Conservation (phyloP, 305 asterid genomes). For the Galium porrigens region DNA sequence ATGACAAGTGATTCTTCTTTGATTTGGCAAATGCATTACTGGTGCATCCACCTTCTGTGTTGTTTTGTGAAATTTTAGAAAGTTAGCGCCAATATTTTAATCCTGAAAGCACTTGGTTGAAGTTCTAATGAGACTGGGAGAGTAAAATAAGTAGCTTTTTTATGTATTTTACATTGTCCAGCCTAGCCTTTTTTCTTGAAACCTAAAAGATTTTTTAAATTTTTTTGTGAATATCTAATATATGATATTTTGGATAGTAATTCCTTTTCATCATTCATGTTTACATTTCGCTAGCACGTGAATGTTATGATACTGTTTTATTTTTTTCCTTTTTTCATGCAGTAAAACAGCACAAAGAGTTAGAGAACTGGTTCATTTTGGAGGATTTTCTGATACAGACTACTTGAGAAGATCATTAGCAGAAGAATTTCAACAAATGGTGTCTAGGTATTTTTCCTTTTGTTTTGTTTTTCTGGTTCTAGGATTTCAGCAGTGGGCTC, state of each 20-base stretch:
- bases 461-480: background rate
- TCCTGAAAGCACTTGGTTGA: background rate
- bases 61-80: background rate
- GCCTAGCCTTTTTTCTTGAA: background rate
- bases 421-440: conserved; percentile 64
- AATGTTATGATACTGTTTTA: conserved; percentile 12
- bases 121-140: background rate
- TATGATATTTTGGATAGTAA: background rate
- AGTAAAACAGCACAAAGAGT: conserved; percentile 66
- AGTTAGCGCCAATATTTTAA: background rate
- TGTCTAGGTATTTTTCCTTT: conserved; percentile 38
- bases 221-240: background rate
- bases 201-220: background rate
- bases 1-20: background rate
- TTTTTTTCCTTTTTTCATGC: background rate
- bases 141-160: background rate
- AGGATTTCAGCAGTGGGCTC: background rate
- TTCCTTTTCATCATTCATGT: background rate
- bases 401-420: conserved; percentile 65
- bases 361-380: conserved; percentile 55
- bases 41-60: background rate
- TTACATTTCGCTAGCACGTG: conserved; percentile 1
- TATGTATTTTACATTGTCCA: background rate
- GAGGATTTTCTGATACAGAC: conserved; percentile 69
- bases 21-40: background rate